These are phyloP conservation scores for Backusella tarrabulga DNA, from an alignment of 192 early-diverging fungal species.

Conservation along the genomic window DNA sequence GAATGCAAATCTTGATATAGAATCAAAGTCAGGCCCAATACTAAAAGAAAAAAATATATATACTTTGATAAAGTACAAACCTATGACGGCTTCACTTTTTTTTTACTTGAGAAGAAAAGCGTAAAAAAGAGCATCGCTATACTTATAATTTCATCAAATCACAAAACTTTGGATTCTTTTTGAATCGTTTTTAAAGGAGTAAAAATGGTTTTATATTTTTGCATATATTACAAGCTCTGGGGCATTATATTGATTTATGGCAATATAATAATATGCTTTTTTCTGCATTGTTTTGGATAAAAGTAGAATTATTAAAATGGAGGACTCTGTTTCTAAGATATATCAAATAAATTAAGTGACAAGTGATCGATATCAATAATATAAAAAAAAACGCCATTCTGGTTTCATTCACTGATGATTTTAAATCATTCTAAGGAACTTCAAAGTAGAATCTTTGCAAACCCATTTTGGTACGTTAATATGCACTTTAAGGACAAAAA, in stretches of 20 bases:
- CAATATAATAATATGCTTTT: neutral
- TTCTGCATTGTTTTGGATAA: neutral
- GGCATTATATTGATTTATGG: neutral
- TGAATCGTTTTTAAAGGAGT: neutral
- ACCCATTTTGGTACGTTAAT: too few species aligned
- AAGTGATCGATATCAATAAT: neutral
- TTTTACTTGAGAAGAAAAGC: too few species aligned
- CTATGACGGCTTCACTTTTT: too few species aligned
- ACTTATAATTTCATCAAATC: too few species aligned
- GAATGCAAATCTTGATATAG: too few species aligned
- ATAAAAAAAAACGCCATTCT: neutral
- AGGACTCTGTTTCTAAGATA: neutral
- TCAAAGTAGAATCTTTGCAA: neutral
- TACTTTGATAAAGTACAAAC: too few species aligned
- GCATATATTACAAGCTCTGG: neutral
- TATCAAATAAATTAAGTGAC: neutral
- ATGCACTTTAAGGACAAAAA: neutral
- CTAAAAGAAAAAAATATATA: too few species aligned
- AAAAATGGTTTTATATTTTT: neutral
- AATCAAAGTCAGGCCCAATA: too few species aligned
- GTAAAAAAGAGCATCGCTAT: too few species aligned
- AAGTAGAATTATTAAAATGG: neutral
- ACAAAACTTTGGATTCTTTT: neutral
- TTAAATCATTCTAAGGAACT: neutral
- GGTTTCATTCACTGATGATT: neutral